Evolutionary conservation across 208 protist species (phyloP), one percentile per base, ranked within the genome.

Genomic region (Wallacemonas rigidus): DNA sequence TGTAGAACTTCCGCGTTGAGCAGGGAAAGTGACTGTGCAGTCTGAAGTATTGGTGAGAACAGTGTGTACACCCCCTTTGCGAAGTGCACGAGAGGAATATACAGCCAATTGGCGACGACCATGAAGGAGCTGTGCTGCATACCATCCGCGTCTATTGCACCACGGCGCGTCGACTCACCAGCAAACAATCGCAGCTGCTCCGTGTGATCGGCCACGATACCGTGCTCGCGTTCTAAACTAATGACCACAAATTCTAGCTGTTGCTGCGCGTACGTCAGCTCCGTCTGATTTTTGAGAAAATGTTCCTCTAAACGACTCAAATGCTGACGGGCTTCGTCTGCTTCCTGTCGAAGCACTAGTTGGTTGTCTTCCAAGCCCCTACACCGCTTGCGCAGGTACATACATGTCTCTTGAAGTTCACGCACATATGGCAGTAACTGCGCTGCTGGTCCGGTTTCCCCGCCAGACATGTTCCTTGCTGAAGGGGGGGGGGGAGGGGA

Each of bases 101-200:
- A 93, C 3, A 96, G 82, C 87, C 88, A 94, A 60, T 85, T 88
- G n/a, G 81, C 88, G 17, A 96, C 38, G 17, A 89, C 60, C 44
- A 89, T 73, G 38, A 94, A 72, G 36, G 89, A 45, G 35, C 80
- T 84, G 62, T 80, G 72, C 50, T 80, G 67, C 40, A 71, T 57
- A 38, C 36, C 55, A 4, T 58, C 47, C 38, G 51, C 38, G 12
- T 63, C 65, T 1, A 43, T 45, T 2, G 73, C 70, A 58, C 81
- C 75, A 17, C 79, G 83, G 51, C 76, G 80, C n/a, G 69, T 83
- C 1, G 86, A 86, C 69, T 94, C 89, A n/a, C 80, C 82, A 12
- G 82, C 91, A 64, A 94, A 94, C 41, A 94, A 79, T 11, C 89
- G 87, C 40, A 96, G 81, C 76, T 94, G 88, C 73, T 96, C 91